Conservation (phyloP, 495 filamentous ascomycete genomes). For the Aspergillus ostianus region DNA sequence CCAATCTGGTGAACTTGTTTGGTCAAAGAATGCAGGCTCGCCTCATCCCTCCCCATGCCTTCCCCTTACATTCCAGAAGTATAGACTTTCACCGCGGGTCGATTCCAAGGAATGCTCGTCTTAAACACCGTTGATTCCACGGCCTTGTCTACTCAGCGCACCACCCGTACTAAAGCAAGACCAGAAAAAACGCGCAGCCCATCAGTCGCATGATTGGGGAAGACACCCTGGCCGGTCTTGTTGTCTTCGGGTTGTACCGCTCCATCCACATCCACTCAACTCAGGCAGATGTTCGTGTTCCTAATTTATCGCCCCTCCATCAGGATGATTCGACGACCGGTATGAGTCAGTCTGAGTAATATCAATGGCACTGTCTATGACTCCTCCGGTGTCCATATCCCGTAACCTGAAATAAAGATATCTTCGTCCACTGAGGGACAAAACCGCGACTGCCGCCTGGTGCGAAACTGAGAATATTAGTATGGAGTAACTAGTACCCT, state of each 20-base stretch:
- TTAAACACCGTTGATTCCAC: background rate
- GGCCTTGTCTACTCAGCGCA: background rate
- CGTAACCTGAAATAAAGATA: too few relatives aligned
- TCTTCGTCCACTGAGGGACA: background rate
- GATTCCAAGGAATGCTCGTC: background rate
- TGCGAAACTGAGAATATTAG: background rate
- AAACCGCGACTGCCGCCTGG: background rate
- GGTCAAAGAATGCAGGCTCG: background rate
- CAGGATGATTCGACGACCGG: background rate
- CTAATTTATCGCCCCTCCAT: background rate
- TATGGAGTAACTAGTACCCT: background rate
- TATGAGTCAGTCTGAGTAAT: conserved; percentile 7
- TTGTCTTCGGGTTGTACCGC: conserved; percentile 7
- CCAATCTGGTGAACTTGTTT: background rate
- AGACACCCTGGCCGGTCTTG: background rate
- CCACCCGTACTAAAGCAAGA: background rate
- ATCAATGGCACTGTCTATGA: background rate
- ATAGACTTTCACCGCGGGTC: background rate
- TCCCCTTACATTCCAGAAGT: background rate
- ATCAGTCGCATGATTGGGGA: conserved; percentile 3
- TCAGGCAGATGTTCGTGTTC: background rate
- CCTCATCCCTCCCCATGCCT: background rate
- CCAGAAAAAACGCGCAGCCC: background rate
- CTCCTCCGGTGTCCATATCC: background rate
- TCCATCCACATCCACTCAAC: background rate